phyloP scores from a whole-genome alignment of 2,329 filamentous ascomycete genomes.

The Fusarium piperis region DNA sequence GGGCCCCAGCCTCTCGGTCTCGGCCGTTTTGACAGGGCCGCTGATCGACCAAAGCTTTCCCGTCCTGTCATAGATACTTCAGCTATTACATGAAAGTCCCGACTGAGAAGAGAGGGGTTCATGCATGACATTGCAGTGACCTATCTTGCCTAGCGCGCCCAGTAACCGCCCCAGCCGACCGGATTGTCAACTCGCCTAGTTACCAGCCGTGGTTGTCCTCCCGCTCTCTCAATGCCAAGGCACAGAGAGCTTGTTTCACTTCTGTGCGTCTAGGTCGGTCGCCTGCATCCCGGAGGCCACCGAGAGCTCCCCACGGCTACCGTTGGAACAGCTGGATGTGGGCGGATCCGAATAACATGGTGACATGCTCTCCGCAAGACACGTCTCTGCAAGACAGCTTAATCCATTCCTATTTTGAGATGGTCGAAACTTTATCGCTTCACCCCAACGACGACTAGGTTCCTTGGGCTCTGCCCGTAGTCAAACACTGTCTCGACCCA shows the following conservation, averaged over 20 bases:
- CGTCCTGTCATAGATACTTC: slow-evolving; percentile 12
- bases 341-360: not conserved
- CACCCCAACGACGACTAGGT: slow-evolving; percentile 91
- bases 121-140: slow-evolving; percentile 42
- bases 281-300: slow-evolving; percentile 9
- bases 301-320: not conserved
- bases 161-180: slow-evolving; percentile 35
- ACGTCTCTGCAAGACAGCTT: slow-evolving; percentile 12
- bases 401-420: slow-evolving; percentile 18
- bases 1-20: slow-evolving; percentile 1
- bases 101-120: slow-evolving; percentile 31
- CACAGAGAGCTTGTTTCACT: slow-evolving; percentile 20
- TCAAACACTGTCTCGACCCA: slow-evolving; percentile 98
- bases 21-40: not conserved
- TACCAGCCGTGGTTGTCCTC: slow-evolving; percentile 5
- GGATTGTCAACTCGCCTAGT: slow-evolving; percentile 12
- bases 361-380: slow-evolving; percentile 4
- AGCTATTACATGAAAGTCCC: slow-evolving; percentile 16
- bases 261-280: slow-evolving; percentile 3
- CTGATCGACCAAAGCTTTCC: slow-evolving; percentile 21
- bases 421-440: slow-evolving; percentile 63
- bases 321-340: not conserved
- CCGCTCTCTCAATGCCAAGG: slow-evolving; percentile 14
- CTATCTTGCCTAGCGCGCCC: slow-evolving; percentile 12
- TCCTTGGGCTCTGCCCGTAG: slow-evolving; percentile 84